These are phyloP conservation scores for Ogataea methylovora DNA, from an alignment of 805 yeast species.

Conservation along the genomic window DNA sequence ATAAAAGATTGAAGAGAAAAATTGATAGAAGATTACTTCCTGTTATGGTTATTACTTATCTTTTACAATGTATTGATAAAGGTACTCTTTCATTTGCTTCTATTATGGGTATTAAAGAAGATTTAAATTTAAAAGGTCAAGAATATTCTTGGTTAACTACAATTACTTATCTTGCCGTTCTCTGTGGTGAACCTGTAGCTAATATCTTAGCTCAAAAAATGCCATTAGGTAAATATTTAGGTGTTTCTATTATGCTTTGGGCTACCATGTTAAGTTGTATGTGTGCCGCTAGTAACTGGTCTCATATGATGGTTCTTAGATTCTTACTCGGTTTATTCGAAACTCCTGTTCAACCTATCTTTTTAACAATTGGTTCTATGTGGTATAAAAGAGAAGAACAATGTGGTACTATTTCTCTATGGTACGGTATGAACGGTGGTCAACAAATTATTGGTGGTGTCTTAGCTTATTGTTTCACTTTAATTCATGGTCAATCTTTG, in stretches of 20 bases:
- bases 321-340: conserved; percentile 40
- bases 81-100: conserved; percentile 33
- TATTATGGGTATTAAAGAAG: conserved; percentile 31
- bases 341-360: conserved; percentile 18
- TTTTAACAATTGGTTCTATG: conserved; percentile 6
- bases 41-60: conserved; percentile 36
- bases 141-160: conserved; percentile 45
- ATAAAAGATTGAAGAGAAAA: conserved; percentile 25
- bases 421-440: conserved; percentile 17
- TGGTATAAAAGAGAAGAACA: conserved; percentile 20
- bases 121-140: conserved; percentile 29
- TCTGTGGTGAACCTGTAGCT: conserved; percentile 37
- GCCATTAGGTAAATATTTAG: conserved; percentile 29
- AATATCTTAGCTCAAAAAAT: conserved; percentile 24
- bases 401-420: conserved; percentile 12
- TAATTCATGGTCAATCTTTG: conserved; percentile 11
- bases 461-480: conserved; percentile 19
- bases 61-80: conserved; percentile 25
- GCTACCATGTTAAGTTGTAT: conserved; percentile 40
- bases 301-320: conserved; percentile 37
- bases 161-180: conserved; percentile 46
- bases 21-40: conserved; percentile 44
- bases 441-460: conserved; percentile 18
- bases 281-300: conserved; percentile 34
- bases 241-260: conserved; percentile 36